Percentiles rank a stretch among this genome's conserved stretches.
phyloP scores from a whole-genome alignment of 495 filamentous ascomycete species.

The Darksidea phi region DNA sequence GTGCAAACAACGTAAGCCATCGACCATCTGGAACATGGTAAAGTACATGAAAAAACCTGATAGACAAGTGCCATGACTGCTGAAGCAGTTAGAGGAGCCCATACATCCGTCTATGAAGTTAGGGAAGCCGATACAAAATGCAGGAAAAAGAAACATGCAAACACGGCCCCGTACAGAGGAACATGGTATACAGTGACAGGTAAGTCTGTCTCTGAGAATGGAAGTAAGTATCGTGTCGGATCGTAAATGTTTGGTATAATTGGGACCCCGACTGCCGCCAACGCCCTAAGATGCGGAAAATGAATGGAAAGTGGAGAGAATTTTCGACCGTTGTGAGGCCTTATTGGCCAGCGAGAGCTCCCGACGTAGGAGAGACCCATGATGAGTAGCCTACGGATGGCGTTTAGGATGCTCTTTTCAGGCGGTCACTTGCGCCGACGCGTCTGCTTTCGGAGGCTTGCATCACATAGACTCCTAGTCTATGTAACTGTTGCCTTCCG shows the following conservation, averaged over 20 bases:
- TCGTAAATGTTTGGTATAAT: conserved; percentile 14
- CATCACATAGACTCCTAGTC: conserved; percentile 1
- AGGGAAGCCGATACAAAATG: not conserved
- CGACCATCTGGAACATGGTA: not conserved
- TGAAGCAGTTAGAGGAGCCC: no score
- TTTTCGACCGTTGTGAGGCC: no score
- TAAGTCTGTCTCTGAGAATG: not conserved
- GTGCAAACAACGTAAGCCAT: conserved; percentile 2
- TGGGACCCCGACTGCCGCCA: not conserved
- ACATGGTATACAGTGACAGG: no score
- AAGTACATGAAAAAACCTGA: not conserved
- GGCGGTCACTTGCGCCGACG: not conserved
- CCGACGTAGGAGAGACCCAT: no score
- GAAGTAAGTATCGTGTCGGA: conserved; percentile 2
- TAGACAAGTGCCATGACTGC: no score
- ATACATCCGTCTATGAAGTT: not conserved
- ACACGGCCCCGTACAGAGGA: no score
- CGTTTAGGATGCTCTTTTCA: not conserved
- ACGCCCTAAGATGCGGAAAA: no score
- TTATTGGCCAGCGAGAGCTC: no score
- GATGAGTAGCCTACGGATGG: no score
- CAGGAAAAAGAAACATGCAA: not conserved
- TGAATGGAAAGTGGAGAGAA: no score
- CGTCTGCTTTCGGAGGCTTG: no score
- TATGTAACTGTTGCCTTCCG: conserved; percentile 19